Conservation (phyloP, 2,329 filamentous ascomycete species). For the Alternaria gaisen region DNA sequence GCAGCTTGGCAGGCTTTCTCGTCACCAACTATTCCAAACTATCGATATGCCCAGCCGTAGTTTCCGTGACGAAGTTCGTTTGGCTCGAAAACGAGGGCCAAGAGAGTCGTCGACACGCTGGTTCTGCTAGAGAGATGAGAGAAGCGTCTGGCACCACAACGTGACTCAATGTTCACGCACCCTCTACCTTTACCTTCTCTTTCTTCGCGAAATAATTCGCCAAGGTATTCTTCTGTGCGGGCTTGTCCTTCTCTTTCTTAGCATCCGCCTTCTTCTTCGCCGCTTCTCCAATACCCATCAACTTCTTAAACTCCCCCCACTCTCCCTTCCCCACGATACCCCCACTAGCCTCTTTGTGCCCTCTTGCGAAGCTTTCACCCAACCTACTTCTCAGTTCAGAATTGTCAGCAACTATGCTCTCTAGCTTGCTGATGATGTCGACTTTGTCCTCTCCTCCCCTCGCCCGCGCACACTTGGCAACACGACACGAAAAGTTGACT, state of each 20-base stretch:
- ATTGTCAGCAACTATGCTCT: conserved; percentile 58
- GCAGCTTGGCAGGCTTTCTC: no score
- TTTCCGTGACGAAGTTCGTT: not conserved
- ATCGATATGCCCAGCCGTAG: not conserved
- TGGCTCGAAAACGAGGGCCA: not conserved
- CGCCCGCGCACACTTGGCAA: conserved; percentile 64
- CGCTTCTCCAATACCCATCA: conserved; percentile 68
- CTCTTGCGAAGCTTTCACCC: conserved; percentile 70
- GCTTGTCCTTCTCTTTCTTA: conserved; percentile 40
- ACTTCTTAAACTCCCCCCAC: conserved; percentile 70
- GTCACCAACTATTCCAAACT: not conserved
- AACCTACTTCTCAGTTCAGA: conserved; percentile 58
- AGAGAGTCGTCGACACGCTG: not conserved
- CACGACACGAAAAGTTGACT: conserved; percentile 73
- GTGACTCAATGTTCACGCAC: not conserved
- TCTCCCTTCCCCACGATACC: conserved; percentile 68
- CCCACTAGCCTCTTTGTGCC: conserved; percentile 73
- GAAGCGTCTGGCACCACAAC: not conserved
- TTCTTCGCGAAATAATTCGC: conserved; percentile 43
- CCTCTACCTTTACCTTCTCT: not conserved
- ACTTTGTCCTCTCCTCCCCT: conserved; percentile 62
- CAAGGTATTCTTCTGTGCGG: conserved; percentile 45
- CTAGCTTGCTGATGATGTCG: conserved; percentile 69
- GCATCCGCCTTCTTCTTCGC: conserved; percentile 49
- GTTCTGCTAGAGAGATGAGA: not conserved